Conservation (phyloP, 306 rosid species). For the Heteromeles arbutifolia region DNA sequence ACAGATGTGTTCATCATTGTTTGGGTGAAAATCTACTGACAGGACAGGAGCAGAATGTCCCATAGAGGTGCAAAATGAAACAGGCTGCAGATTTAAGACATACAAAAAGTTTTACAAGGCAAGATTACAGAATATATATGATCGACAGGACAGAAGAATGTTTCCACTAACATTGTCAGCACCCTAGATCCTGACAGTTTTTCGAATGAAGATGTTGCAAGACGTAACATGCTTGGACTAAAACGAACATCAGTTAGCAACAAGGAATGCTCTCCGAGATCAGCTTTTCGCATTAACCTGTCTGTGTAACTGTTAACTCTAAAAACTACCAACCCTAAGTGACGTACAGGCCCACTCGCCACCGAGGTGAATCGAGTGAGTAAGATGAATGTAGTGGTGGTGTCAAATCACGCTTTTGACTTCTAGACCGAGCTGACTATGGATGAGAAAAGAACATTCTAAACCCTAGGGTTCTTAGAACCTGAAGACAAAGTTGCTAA, state of each 20-base stretch:
- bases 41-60: constrained; percentile 76
- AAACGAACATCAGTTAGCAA: constrained; percentile 89
- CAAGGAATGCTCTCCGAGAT: constrained; percentile 78
- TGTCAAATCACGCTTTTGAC: no score
- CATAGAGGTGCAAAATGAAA: constrained; percentile 70
- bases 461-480: no score
- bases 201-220: constrained; percentile 95
- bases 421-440: no score
- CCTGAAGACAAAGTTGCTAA: no score
- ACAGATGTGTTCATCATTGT: constrained; percentile 78
- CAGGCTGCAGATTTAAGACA: constrained; percentile 48
- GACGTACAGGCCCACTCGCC: no score
- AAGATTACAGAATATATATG: neutral
- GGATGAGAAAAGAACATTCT: no score
- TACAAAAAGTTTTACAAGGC: neutral
- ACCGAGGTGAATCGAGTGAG: no score
- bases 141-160: neutral
- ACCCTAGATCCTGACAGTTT: constrained; percentile 97
- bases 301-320: constrained; percentile 25
- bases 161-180: constrained; percentile 77
- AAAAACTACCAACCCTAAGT: no score
- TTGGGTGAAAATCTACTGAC: constrained; percentile 96
- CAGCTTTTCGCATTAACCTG: constrained; percentile 54
- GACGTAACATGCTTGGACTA: constrained; percentile 82
- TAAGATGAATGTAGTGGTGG: no score